Conservation (phyloP, 306 rosid genomes). For the Quercus wislizeni region DNA sequence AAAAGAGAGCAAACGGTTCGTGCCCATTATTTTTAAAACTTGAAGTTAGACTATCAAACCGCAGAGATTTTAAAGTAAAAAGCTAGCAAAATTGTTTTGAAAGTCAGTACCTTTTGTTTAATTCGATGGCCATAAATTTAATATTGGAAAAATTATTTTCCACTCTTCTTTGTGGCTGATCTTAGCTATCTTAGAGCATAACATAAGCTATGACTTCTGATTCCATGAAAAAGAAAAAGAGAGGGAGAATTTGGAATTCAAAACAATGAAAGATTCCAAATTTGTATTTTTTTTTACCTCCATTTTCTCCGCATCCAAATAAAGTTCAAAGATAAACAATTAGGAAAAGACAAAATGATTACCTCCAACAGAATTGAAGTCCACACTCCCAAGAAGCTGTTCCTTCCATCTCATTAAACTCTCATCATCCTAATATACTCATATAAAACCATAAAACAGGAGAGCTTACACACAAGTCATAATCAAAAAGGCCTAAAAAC, state of each 20-base stretch:
- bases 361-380: constrained; percentile 85
- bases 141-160: not conserved
- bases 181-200: not conserved
- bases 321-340: constrained; percentile 1
- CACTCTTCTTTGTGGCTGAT: not conserved
- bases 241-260: not conserved
- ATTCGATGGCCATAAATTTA: not conserved
- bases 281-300: not conserved
- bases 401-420: constrained; percentile 97
- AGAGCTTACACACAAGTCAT: constrained; percentile 3
- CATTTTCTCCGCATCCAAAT: not conserved
- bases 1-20: not conserved
- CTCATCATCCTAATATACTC: constrained; percentile 73
- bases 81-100: not conserved
- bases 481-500: not conserved
- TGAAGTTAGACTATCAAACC: not conserved
- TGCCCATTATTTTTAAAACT: not conserved
- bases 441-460: not conserved
- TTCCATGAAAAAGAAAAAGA: not conserved
- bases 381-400: constrained; percentile 95
- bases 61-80: not conserved
- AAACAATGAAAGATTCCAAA: not conserved
- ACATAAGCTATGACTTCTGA: too few species aligned
- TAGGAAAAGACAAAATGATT: not conserved
- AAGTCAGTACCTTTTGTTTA: not conserved